Conservation (phyloP, 2,329 filamentous ascomycete species). For the Exophiala xenobiotica region DNA sequence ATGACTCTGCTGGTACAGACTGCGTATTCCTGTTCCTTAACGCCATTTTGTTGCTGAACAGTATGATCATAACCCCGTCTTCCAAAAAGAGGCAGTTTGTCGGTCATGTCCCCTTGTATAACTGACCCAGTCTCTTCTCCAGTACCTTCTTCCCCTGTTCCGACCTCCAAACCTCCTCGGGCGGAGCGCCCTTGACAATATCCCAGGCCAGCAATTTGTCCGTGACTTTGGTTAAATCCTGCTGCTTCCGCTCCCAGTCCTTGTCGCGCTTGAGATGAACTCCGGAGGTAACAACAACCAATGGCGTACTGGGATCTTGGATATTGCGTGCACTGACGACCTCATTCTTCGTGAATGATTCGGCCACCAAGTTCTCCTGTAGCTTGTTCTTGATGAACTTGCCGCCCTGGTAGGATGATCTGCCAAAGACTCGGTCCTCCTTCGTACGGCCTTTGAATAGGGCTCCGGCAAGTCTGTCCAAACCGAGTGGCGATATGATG, state of each 20-base stretch:
- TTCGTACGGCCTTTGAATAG: constrained; percentile 77
- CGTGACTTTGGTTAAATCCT: constrained; percentile 78
- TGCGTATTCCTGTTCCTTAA: neutral
- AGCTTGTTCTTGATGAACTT: constrained; percentile 87
- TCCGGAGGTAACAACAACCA: constrained; percentile 82
- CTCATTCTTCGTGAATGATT: constrained; percentile 80
- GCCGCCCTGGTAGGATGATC: constrained; percentile 72
- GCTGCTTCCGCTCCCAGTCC: constrained; percentile 80
- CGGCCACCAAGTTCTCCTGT: constrained; percentile 87
- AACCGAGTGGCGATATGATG: constrained; percentile 79
- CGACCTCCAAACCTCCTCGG: constrained; percentile 82
- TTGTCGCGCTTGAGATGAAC: constrained; percentile 63
- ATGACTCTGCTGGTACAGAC: neutral
- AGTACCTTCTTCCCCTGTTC: constrained; percentile 69
- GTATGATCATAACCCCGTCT: too few species aligned
- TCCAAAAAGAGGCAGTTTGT: too few species aligned
- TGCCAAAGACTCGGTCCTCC: constrained; percentile 81
- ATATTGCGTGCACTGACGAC: constrained; percentile 75
- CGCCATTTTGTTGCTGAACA: neutral
- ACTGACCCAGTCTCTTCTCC: constrained; percentile 72
- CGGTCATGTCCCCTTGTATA: constrained; percentile 49
- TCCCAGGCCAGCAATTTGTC: constrained; percentile 80
- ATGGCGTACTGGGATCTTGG: constrained; percentile 69
- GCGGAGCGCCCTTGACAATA: constrained; percentile 72
- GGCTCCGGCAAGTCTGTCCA: constrained; percentile 76